phyloP scores from a whole-genome alignment of 176 grass and related monocot species.

The Elaeis guineensis region DNA sequence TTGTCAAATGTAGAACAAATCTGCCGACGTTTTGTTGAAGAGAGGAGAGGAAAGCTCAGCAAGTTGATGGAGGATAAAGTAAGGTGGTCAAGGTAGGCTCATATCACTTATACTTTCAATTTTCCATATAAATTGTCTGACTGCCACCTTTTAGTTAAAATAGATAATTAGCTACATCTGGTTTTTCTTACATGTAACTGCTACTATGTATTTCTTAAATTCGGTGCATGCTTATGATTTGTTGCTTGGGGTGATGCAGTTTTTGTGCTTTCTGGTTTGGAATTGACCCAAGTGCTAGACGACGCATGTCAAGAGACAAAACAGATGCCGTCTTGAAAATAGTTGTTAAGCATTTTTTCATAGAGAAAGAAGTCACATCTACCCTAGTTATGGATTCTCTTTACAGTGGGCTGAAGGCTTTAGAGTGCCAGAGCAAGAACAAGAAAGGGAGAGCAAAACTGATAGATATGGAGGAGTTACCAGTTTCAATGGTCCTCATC shows the following conservation, averaged over 20 bases:
- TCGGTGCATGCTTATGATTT: conserved; percentile 9
- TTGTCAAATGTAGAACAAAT: conserved; percentile 97
- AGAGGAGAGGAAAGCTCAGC: conserved; percentile 72
- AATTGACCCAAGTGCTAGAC: conserved; percentile 45
- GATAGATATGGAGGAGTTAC: conserved; percentile 43
- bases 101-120: too few relatives aligned
- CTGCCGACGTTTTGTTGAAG: conserved; percentile 85
- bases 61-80: conserved; percentile 77
- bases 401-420: conserved; percentile 58
- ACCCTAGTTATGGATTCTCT: conserved; percentile 86
- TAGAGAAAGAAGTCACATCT: conserved; percentile 91
- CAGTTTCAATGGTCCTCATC: conserved; percentile 59
- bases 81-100: conserved; percentile 61
- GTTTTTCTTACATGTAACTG: too few relatives aligned
- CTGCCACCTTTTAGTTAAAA: neutral
- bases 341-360: conserved; percentile 76
- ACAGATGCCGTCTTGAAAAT: conserved; percentile 63
- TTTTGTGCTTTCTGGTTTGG: conserved; percentile 69
- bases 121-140: too few relatives aligned
- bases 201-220: too few relatives aligned
- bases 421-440: conserved; percentile 66
- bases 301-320: conserved; percentile 68
- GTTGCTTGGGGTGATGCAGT: conserved; percentile 35
- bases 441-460: conserved; percentile 44
- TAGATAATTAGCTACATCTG: too few relatives aligned